Percentiles rank a stretch among this genome's conserved stretches.
Evolutionary conservation across 192 early-diverging fungal genomes (phyloP).

Genomic region (Oehlia diaphana): DNA sequence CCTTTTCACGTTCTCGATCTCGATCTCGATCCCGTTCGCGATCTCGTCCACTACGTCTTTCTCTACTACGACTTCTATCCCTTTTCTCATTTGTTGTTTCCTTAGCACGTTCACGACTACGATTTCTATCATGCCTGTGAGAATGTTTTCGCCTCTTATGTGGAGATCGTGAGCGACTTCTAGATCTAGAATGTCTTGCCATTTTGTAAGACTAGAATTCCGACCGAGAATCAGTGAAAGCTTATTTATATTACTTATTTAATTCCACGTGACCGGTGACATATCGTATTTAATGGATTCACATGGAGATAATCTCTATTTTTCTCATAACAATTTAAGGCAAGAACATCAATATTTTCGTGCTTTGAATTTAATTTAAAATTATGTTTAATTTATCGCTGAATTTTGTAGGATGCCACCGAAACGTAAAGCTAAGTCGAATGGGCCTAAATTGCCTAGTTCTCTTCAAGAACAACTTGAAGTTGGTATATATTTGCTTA

Average conservation of each 20-base stretch:
- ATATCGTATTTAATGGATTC: too few relatives aligned
- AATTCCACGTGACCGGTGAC: too few relatives aligned
- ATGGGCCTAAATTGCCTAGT: background rate
- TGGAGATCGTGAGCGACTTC: slow-evolving; percentile 25
- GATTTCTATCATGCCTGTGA: slow-evolving; percentile 28
- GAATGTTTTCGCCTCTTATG: slow-evolving; percentile 36
- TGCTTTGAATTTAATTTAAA: too few relatives aligned
- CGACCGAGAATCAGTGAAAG: too few relatives aligned
- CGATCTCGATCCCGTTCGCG: slow-evolving; percentile 38
- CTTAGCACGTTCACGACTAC: slow-evolving; percentile 25
- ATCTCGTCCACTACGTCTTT: slow-evolving; percentile 28
- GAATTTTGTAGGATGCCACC: background rate
- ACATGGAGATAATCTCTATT: too few relatives aligned
- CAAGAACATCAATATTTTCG: too few relatives aligned
- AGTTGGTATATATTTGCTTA: background rate
- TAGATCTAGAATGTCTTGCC: slow-evolving; percentile 23
- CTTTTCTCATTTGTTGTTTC: slow-evolving; percentile 35
- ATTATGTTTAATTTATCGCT: too few relatives aligned
- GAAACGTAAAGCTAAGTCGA: background rate
- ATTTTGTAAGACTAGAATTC: background rate
- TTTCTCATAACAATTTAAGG: too few relatives aligned
- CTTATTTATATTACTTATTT: too few relatives aligned
- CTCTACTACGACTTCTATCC: slow-evolving; percentile 22
- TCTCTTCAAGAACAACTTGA: background rate
- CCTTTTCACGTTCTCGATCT: slow-evolving; percentile 39